These are phyloP conservation scores for Teunomyces pallodes DNA, from an alignment of 805 yeast species.

Conservation along the genomic window DNA sequence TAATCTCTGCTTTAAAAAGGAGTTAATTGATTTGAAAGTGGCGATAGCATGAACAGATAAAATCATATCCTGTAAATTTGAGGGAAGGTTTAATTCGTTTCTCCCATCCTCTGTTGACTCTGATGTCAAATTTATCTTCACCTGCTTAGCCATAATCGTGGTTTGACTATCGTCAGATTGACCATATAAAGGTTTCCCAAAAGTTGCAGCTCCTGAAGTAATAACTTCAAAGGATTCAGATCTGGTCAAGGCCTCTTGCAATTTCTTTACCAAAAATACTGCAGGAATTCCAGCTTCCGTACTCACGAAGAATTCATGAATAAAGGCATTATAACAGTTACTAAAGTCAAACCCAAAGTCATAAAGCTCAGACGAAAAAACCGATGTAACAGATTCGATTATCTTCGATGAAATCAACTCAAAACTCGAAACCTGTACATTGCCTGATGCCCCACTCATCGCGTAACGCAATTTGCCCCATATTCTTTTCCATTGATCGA, in stretches of 20 bases:
- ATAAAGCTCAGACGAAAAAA: slow-evolving; percentile 26
- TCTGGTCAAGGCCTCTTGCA: slow-evolving; percentile 74
- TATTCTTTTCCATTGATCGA: slow-evolving; percentile 37
- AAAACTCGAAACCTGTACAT: slow-evolving; percentile 56
- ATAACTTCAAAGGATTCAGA: slow-evolving; percentile 69
- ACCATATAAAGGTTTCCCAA: background rate
- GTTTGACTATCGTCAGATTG: slow-evolving; percentile 36
- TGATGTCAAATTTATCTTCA: slow-evolving; percentile 51
- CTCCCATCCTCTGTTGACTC: slow-evolving; percentile 11
- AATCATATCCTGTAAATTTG: slow-evolving; percentile 30
- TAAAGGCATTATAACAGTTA: slow-evolving; percentile 45
- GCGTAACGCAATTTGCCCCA: slow-evolving; percentile 20
- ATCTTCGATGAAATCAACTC: slow-evolving; percentile 73
- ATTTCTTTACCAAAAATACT: slow-evolving; percentile 47
- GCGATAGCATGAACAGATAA: slow-evolving; percentile 60
- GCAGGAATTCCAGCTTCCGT: slow-evolving; percentile 24
- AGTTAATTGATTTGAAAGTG: slow-evolving; percentile 51
- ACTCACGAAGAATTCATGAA: slow-evolving; percentile 32
- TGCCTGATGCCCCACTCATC: slow-evolving; percentile 11
- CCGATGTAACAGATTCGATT: slow-evolving; percentile 38
- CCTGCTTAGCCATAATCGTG: slow-evolving; percentile 66
- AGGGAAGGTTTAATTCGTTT: slow-evolving; percentile 15
- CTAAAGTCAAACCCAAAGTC: slow-evolving; percentile 23
- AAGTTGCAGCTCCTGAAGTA: slow-evolving; percentile 37
- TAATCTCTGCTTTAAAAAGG: slow-evolving; percentile 43